Evolutionary conservation across 805 yeast genomes (phyloP).

Genomic region (Ogataea nonfermentans): DNA sequence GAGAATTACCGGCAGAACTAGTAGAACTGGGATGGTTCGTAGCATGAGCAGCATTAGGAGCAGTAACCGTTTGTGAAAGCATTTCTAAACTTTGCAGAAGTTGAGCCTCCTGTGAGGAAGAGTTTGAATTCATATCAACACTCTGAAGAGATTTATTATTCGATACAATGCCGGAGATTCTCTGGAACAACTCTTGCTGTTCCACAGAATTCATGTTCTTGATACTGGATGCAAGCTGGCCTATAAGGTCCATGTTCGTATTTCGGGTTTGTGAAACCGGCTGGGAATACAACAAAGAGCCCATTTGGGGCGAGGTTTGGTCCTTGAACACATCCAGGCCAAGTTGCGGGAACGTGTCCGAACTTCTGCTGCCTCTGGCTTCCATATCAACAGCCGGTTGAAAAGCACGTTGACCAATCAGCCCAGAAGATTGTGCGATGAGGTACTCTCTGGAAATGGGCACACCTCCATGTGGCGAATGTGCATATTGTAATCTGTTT

Average conservation of each 20-base stretch:
- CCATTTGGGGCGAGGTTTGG: neutral
- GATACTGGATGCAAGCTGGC: conserved; percentile 23
- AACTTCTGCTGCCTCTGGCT: conserved; percentile 4
- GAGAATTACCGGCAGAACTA: neutral
- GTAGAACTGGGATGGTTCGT: conserved; percentile 1
- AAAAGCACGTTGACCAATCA: conserved; percentile 8
- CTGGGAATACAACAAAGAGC: conserved; percentile 2
- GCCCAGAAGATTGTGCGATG: conserved; percentile 5
- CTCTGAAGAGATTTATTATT: conserved; percentile 1
- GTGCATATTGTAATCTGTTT: conserved; percentile 55
- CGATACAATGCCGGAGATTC: conserved; percentile 13
- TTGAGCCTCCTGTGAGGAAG: neutral
- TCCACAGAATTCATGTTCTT: conserved; percentile 25
- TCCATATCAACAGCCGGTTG: neutral
- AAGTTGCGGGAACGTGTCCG: conserved; percentile 13
- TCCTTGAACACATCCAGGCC: conserved; percentile 9
- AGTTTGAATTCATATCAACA: neutral
- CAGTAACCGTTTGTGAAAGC: too few species aligned
- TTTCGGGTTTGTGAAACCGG: neutral
- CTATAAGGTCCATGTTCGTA: conserved; percentile 28
- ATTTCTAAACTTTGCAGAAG: too few species aligned
- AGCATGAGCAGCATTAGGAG: too few species aligned
- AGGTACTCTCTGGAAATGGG: conserved; percentile 31
- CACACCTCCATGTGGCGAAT: conserved; percentile 58
- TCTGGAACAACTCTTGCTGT: conserved; percentile 25